Evolutionary conservation across 208 protist species (phyloP).

Genomic region (Crithidia brevicula): DNA sequence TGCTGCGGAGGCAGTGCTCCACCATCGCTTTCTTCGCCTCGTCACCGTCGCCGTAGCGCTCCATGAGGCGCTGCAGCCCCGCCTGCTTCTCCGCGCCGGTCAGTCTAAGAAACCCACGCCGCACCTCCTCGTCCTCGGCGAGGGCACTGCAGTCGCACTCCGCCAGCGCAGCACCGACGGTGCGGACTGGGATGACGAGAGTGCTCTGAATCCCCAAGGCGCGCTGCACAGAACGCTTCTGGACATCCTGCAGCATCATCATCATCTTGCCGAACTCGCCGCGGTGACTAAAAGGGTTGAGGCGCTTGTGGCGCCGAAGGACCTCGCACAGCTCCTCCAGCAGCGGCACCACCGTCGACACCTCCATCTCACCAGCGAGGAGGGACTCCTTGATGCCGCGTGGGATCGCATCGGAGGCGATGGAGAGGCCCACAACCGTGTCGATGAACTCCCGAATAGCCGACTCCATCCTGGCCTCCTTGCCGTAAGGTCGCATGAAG

Average conservation of each 20-base stretch:
- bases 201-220: constrained; percentile 51
- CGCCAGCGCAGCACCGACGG: constrained; percentile 80
- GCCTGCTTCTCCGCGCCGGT: constrained; percentile 62
- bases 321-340: constrained; percentile 95
- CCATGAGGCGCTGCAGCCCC: constrained; percentile 54
- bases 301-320: constrained; percentile 96
- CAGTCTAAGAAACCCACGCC: constrained; percentile 40
- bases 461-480: constrained; percentile 60
- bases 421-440: constrained; percentile 73
- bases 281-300: constrained; percentile 95
- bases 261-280: constrained; percentile 97
- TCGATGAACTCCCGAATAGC: constrained; percentile 81
- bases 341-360: constrained; percentile 52
- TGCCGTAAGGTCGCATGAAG: constrained; percentile 53
- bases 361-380: constrained; percentile 36
- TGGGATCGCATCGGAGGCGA: constrained; percentile 77
- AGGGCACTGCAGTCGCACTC: constrained; percentile 52
- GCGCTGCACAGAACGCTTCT: constrained; percentile 58
- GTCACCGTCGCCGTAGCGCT: constrained; percentile 54
- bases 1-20: constrained; percentile 93
- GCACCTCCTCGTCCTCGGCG: constrained; percentile 79
- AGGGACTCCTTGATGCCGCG: constrained; percentile 63
- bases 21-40: constrained; percentile 39
- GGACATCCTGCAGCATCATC: constrained; percentile 95
- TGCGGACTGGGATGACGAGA: constrained; percentile 81